Conservation (phyloP, 805 yeast genomes). For the Nakazawaea siamensis region DNA sequence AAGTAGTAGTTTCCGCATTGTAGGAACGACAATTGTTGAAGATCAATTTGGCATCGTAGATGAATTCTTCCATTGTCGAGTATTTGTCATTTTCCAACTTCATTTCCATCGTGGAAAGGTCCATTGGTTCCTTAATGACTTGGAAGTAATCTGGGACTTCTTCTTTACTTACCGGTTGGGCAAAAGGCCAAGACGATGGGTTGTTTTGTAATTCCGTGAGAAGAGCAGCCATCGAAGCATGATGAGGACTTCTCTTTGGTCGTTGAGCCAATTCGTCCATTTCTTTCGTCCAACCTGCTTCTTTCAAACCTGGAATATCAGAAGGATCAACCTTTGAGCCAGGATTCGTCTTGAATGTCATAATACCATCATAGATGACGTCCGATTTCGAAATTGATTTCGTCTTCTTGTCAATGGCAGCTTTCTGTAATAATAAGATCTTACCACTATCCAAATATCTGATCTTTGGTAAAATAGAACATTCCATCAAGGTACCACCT, state of each 20-base stretch:
- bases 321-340: constrained; percentile 60
- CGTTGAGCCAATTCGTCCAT: constrained; percentile 95
- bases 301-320: constrained; percentile 82
- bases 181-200: constrained; percentile 97
- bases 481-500: constrained; percentile 98
- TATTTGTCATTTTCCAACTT: constrained; percentile 89
- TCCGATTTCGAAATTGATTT: constrained; percentile 72
- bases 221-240: constrained; percentile 84
- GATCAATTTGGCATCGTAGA: constrained; percentile 79
- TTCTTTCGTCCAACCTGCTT: constrained; percentile 97
- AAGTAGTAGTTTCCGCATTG: constrained; percentile 91
- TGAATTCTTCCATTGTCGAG: constrained; percentile 82
- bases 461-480: constrained; percentile 83
- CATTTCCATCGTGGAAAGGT: constrained; percentile 88
- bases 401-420: constrained; percentile 82
- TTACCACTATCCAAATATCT: constrained; percentile 86
- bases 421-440: constrained; percentile 79
- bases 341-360: constrained; percentile 46
- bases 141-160: constrained; percentile 97
- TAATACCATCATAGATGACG: constrained; percentile 74
- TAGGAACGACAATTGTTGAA: constrained; percentile 89
- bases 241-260: constrained; percentile 92
- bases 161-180: constrained; percentile 83
- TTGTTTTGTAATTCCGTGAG: constrained; percentile 86
- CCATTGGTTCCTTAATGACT: constrained; percentile 97